phyloP scores from a whole-genome alignment of 164 flowering plant genomes.

The Warburgia ugandensis region DNA sequence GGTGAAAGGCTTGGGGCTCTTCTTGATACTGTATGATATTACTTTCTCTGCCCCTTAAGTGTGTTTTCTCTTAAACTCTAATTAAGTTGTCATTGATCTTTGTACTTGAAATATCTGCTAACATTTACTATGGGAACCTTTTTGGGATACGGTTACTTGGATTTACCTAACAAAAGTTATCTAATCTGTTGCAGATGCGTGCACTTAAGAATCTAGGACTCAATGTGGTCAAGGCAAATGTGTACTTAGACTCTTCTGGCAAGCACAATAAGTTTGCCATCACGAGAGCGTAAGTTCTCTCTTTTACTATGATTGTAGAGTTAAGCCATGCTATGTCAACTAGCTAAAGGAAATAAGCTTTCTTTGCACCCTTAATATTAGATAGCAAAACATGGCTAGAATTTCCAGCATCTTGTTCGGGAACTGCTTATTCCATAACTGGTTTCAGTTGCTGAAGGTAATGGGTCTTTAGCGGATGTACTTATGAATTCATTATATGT shows the following conservation, averaged over 20 bases:
- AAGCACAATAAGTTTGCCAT: conserved; percentile 92
- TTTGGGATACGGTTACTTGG: background rate
- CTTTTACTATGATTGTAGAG: background rate
- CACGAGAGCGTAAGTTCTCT: conserved; percentile 71
- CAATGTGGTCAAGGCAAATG: conserved; percentile 93
- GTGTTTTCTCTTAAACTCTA: background rate
- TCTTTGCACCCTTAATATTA: too few species aligned
- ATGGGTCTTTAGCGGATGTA: background rate
- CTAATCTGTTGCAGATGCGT: conserved; percentile 62
- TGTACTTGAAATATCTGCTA: background rate
- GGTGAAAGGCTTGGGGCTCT: conserved; percentile 98
- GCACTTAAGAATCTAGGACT: conserved; percentile 87
- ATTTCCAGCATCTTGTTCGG: too few species aligned
- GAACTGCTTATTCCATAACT: too few species aligned
- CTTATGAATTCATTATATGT: conserved; percentile 6
- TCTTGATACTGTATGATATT: conserved; percentile 65
- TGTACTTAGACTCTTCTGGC: conserved; percentile 90
- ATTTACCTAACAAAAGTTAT: background rate
- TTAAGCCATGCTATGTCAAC: background rate
- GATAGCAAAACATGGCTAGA: too few species aligned
- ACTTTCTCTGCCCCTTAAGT: background rate
- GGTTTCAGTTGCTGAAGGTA: background rate
- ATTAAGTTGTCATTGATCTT: background rate
- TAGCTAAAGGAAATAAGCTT: too few species aligned
- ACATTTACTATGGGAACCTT: background rate